Evolutionary conservation across 1,284 basidiomycete species (phyloP).

Genomic region (Puccinia coronata): DNA sequence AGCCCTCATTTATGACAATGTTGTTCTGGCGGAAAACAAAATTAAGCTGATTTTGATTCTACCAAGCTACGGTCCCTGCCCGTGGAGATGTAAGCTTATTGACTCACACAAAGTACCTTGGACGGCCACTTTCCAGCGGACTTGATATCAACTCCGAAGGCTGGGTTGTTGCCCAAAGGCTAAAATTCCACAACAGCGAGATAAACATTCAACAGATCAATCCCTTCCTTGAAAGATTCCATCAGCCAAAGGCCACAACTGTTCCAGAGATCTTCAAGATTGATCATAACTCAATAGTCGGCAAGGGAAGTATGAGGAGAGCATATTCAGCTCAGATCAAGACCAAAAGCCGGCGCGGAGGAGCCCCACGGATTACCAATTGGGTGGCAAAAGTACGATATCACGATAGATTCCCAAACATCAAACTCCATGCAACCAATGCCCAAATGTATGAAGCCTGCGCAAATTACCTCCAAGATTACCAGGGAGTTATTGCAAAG

Average conservation of each 20-base stretch:
- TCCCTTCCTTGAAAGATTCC: no score
- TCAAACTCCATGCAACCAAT: not conserved
- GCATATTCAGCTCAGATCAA: not conserved
- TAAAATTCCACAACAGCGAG: not conserved
- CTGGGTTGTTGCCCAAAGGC: not conserved
- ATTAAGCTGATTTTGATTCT: no score
- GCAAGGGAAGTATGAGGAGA: not conserved
- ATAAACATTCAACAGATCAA: not conserved
- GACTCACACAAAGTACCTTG: not conserved
- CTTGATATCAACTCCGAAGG: not conserved
- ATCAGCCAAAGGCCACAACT: not conserved
- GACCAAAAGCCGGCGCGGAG: not conserved
- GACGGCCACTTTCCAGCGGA: not conserved
- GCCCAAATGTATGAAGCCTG: conserved; percentile 8
- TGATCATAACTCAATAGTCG: not conserved
- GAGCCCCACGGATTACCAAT: not conserved
- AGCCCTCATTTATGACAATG: no score
- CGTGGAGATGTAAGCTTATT: no score
- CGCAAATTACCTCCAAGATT: not conserved
- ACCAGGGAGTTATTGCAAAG: not conserved
- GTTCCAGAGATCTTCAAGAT: not conserved
- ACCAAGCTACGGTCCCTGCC: no score
- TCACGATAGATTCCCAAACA: not conserved
- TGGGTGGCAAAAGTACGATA: not conserved
- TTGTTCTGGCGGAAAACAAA: no score